phyloP scores from a whole-genome alignment of 2,329 filamentous ascomycete genomes.

The Venturia oleaginea region DNA sequence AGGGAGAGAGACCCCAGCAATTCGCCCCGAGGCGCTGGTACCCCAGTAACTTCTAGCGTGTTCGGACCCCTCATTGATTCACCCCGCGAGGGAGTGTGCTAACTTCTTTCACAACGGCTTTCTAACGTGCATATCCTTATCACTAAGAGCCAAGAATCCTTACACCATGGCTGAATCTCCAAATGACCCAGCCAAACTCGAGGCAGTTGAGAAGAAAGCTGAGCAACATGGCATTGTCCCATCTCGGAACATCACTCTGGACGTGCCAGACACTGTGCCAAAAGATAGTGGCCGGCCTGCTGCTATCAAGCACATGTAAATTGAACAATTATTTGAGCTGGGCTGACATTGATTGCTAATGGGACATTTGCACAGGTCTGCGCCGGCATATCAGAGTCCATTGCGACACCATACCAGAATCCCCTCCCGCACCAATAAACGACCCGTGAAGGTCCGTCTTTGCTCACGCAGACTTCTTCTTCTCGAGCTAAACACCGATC shows the following conservation, averaged over 20 bases:
- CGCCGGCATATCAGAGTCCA: conserved; percentile 52
- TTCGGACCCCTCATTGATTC: not conserved
- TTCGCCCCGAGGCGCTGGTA: not conserved
- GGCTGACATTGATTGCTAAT: not conserved
- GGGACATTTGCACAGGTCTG: conserved; percentile 36
- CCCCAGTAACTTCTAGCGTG: not conserved
- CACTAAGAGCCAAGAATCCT: not conserved
- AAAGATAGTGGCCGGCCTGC: conserved; percentile 32
- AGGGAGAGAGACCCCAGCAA: not conserved
- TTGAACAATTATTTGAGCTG: not conserved
- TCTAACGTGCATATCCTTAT: conserved; percentile 2
- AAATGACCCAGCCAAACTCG: not conserved
- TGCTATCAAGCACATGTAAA: conserved; percentile 42
- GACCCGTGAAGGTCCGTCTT: conserved; percentile 50
- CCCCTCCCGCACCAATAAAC: conserved; percentile 43
- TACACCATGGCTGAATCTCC: not conserved
- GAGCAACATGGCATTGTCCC: conserved; percentile 1
- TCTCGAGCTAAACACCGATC: not conserved
- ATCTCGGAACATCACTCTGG: conserved; percentile 32
- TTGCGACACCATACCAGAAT: conserved; percentile 55
- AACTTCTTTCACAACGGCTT: not conserved
- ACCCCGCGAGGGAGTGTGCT: not conserved
- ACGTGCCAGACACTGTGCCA: conserved; percentile 31
- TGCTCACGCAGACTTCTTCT: not conserved
- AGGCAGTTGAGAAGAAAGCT: not conserved